These are phyloP conservation scores for Tieghemiomyces parasiticus DNA, from an alignment of 192 early-diverging fungal genomes.

Conservation along the genomic window DNA sequence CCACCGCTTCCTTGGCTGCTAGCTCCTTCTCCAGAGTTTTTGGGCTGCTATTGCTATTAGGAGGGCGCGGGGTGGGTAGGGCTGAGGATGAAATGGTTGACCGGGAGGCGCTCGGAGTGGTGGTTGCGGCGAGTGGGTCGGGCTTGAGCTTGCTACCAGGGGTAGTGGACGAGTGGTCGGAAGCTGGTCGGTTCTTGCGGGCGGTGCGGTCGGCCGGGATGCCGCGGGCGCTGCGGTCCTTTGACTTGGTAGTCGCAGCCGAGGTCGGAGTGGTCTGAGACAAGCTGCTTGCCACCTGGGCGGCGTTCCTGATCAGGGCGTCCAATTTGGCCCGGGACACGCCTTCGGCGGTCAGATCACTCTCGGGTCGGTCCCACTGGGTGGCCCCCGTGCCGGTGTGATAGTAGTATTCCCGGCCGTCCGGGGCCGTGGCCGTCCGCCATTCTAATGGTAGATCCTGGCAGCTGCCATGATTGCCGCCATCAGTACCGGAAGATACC, in stretches of 20 bases:
- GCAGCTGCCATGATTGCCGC: not conserved
- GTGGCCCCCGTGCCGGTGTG: conserved; percentile 27
- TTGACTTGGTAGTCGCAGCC: conserved; percentile 5
- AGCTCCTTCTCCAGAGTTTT: conserved; percentile 25
- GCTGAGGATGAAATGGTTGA: not conserved
- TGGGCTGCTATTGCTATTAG: not conserved
- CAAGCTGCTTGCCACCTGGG: not conserved
- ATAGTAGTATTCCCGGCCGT: conserved; percentile 27
- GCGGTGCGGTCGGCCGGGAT: not conserved
- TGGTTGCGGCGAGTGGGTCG: not conserved
- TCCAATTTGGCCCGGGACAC: conserved; percentile 23
- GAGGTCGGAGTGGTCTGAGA: not conserved
- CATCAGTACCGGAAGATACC: not conserved
- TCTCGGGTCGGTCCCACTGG: conserved; percentile 23
- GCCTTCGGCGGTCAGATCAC: conserved; percentile 13
- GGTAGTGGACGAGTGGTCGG: not conserved
- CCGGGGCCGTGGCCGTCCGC: conserved; percentile 21
- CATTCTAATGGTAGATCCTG: conserved; percentile 19
- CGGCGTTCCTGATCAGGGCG: conserved; percentile 27
- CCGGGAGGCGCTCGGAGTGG: not conserved
- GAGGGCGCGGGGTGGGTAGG: not conserved
- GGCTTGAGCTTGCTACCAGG: not conserved
- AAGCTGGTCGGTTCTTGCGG: not conserved
- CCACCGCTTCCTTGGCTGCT: conserved; percentile 24
- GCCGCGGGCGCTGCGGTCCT: conserved; percentile 8